Evolutionary conservation across 495 filamentous ascomycete species (phyloP), one percentile per base, ranked within the genome.

Genomic region (Chaetomidium leptoderma): DNA sequence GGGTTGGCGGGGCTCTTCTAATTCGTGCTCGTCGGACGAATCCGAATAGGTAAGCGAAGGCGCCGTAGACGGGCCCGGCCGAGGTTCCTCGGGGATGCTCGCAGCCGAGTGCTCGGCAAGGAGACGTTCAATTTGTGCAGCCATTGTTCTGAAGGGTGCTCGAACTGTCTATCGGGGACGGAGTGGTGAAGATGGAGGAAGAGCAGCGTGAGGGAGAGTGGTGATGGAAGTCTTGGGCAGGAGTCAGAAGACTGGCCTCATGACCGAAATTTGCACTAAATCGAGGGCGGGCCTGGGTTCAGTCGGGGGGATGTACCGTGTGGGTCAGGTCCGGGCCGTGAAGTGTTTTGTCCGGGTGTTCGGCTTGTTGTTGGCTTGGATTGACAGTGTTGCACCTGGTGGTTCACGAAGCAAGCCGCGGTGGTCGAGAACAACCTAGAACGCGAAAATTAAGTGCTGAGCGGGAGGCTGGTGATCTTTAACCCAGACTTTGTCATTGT

Each of bases 41-140:
- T 76, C 75, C 17, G 76, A 78, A 53, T 76, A 78, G 40, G 76
- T 78, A 42, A 78, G 72, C n/a, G 76, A 78, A n/a, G 76, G 76
- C 0, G 76, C 73, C 23, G 70, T 65, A 13, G 76, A 78, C 46
- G 73, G 66, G 2, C 65, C 53, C 17, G 46, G 43, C 16, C 57
- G 62, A 37, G 72, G 66, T 53, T 71, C 67, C 57, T 76, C 70
- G 21, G 71, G 72, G 19, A 70, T 65, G 61, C 71, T 70, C 55
- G 64, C 61, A 10, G 66, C 56, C 46, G 66, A 37, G 26, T 66
- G 63, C 51, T 57, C 56, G 55, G 64, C 68, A 21, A 72, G 60
- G 21, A 72, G 27, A 6, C 54, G 55, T 40, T 71, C 70, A 13
- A 68, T 62, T 33, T 66, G 63, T 19, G 67, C 58, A 9, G 65